These are phyloP conservation scores for Madurella mycetomatis DNA, from an alignment of 2,329 filamentous ascomycete species.

Conservation along the genomic window DNA sequence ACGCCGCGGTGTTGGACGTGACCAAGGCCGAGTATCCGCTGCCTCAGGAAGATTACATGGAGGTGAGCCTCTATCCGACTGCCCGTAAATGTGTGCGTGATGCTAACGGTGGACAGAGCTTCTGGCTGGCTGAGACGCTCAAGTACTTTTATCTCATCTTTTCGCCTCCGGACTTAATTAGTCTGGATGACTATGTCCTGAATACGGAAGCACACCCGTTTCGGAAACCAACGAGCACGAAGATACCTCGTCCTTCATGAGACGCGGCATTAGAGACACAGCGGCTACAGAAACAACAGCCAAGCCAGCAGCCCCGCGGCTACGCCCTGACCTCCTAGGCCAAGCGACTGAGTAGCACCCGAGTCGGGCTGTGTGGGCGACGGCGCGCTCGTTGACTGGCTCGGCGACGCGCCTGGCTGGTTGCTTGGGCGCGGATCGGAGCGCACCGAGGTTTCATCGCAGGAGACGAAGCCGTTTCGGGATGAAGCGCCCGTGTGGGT, in stretches of 20 bases:
- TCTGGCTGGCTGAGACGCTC: constrained; percentile 69
- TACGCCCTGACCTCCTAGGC: neutral
- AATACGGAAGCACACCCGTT: constrained; percentile 53
- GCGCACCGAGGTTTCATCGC: neutral
- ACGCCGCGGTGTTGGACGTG: constrained; percentile 44
- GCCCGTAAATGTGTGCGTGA: constrained; percentile 25
- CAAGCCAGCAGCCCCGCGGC: neutral
- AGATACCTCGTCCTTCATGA: too few species aligned
- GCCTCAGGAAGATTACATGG: constrained; percentile 38
- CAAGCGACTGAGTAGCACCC: neutral
- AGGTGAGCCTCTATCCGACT: constrained; percentile 34
- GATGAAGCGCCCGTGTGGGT: constrained; percentile 19
- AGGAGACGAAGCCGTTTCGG: constrained; percentile 16
- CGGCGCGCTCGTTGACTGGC: too few species aligned
- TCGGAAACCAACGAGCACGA: constrained; percentile 4
- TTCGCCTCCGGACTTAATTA: constrained; percentile 56
- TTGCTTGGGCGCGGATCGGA: neutral
- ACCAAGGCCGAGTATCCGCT: constrained; percentile 35
- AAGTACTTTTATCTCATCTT: constrained; percentile 75
- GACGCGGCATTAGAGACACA: too few species aligned
- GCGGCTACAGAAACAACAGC: neutral
- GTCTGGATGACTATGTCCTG: constrained; percentile 64
- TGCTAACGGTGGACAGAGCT: constrained; percentile 38
- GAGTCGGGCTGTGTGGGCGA: too few species aligned
- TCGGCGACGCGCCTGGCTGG: neutral